Evolutionary conservation across 352 stramenopile genomes (phyloP).

Genomic region (Peronospora farinosa): DNA sequence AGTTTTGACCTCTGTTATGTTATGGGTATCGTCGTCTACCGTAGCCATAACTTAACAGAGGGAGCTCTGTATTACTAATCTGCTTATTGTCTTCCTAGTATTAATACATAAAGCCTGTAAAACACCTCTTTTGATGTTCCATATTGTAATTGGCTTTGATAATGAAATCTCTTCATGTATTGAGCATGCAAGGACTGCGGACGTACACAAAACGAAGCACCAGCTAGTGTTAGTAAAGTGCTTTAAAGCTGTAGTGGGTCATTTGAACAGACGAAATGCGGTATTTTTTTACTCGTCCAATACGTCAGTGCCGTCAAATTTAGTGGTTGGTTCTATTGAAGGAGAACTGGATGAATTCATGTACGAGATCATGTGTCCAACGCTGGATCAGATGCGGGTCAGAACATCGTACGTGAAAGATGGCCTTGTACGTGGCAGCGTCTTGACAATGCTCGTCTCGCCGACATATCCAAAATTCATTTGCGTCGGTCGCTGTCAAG

Average conservation of each 20-base stretch:
- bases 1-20: too few relatives aligned
- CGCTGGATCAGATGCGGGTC: constrained; percentile 34
- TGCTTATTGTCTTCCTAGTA: too few relatives aligned
- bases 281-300: constrained; percentile 10
- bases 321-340: constrained; percentile 29
- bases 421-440: constrained; percentile 27
- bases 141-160: too few relatives aligned
- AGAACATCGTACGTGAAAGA: constrained; percentile 41
- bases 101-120: too few relatives aligned
- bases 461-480: constrained; percentile 33
- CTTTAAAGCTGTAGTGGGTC: constrained; percentile 10
- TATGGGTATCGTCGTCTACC: too few relatives aligned
- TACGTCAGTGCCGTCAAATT: constrained; percentile 13
- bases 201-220: constrained; percentile 26
- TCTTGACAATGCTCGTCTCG: constrained; percentile 32
- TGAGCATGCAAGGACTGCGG: constrained; percentile 25
- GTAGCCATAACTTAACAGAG: too few relatives aligned
- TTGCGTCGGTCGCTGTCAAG: constrained; percentile 37
- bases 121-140: too few relatives aligned
- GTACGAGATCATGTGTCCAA: constrained; percentile 27
- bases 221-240: constrained; percentile 6
- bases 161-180: too few relatives aligned
- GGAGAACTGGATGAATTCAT: constrained; percentile 40
- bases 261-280: constrained; percentile 11
- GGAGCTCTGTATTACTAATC: too few relatives aligned